Conservation (phyloP, 192 early-diverging fungal species). For the Backusella sp. region DNA sequence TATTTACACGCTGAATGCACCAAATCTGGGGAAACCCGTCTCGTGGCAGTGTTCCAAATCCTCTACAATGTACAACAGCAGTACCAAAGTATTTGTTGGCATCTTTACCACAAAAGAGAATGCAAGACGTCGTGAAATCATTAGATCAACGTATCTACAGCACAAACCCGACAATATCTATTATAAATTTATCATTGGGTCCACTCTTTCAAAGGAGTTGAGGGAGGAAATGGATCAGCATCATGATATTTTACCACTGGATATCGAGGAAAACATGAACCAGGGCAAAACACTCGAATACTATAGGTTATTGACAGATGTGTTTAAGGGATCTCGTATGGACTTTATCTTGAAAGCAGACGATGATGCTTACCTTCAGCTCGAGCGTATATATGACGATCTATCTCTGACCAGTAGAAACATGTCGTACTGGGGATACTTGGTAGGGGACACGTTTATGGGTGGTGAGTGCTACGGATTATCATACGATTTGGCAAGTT, state of each 20-base stretch:
- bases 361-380: slow-evolving; percentile 32
- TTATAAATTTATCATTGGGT: slow-evolving; percentile 35
- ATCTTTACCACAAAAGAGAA: slow-evolving; percentile 28
- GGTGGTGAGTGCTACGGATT: slow-evolving; percentile 30
- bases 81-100: slow-evolving; percentile 26
- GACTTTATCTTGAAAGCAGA: slow-evolving; percentile 37
- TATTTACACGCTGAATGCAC: slow-evolving; percentile 7
- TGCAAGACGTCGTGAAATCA: slow-evolving; percentile 21
- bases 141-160: slow-evolving; percentile 28
- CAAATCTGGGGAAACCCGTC: slow-evolving; percentile 26
- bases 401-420: slow-evolving; percentile 16
- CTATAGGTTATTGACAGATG: slow-evolving; percentile 14
- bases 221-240: slow-evolving; percentile 21
- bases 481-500: slow-evolving; percentile 25
- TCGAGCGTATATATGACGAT: slow-evolving; percentile 27
- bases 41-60: slow-evolving; percentile 14
- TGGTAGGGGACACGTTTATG: slow-evolving; percentile 30
- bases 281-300: slow-evolving; percentile 36
- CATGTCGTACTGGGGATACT: slow-evolving; percentile 33
- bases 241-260: slow-evolving; percentile 31
- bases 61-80: background rate
- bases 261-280: slow-evolving; percentile 40
- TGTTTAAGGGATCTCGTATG: slow-evolving; percentile 8
- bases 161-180: slow-evolving; percentile 23
- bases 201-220: background rate